A percentile compares a stretch with the other conserved stretches of the same genome.
These are phyloP conservation scores for Rhynchospora pubera DNA, from an alignment of 176 grass and related monocot genomes.

Conservation along the genomic window DNA sequence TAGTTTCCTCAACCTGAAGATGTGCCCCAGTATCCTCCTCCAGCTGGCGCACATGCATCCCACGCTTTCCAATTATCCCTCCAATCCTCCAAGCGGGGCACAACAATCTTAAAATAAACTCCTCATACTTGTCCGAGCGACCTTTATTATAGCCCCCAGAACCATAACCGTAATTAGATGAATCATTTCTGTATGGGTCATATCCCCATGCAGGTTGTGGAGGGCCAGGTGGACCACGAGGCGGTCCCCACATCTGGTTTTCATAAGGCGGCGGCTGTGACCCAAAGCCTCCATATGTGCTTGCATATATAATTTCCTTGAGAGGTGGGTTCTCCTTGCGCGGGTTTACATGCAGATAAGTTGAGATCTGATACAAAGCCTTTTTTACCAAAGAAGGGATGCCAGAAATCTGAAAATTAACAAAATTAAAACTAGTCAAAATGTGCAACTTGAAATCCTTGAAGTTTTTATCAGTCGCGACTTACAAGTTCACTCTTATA, in stretches of 20 bases:
- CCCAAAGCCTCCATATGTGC: constrained; percentile 49
- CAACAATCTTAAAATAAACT: constrained; percentile 70
- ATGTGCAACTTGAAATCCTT: neutral
- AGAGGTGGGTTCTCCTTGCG: constrained; percentile 83
- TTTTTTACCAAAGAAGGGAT: constrained; percentile 68
- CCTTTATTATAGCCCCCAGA: constrained; percentile 12
- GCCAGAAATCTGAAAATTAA: constrained; percentile 63
- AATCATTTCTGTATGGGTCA: constrained; percentile 54
- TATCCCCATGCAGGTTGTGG: constrained; percentile 36
- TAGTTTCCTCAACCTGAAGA: constrained; percentile 70
- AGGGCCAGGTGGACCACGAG: constrained; percentile 20
- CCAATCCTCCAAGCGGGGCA: constrained; percentile 79
- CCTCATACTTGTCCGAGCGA: constrained; percentile 44
- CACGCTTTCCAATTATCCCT: constrained; percentile 77
- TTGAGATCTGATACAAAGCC: constrained; percentile 84
- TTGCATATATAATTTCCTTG: constrained; percentile 87
- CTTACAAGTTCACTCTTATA: neutral
- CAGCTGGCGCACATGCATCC: constrained; percentile 64
- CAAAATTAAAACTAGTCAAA: neutral
- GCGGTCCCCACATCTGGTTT: constrained; percentile 26
- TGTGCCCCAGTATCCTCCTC: constrained; percentile 86
- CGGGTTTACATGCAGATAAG: constrained; percentile 79
- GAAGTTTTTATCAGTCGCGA: neutral
- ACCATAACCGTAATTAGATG: constrained; percentile 36
- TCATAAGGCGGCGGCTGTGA: constrained; percentile 40